Base-by-base conservation (phyloP, 2,329 filamentous ascomycete species). In the Colletotrichum aenigma region DNA sequence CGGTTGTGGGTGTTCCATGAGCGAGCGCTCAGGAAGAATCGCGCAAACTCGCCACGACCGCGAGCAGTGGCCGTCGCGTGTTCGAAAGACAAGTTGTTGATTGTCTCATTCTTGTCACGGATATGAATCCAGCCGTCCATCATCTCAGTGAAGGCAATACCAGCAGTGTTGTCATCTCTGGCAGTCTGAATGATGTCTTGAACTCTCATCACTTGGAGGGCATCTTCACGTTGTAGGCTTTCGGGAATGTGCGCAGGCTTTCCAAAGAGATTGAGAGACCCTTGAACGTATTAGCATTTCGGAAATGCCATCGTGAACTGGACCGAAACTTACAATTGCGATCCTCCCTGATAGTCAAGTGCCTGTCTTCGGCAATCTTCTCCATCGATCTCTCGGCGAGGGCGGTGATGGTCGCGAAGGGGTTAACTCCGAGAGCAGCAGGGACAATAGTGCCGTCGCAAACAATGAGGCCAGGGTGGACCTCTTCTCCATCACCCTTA, bases 381-480 rank as follows among this genome's bases (percentile, higher is more conserved):
- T 90, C 89, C 6, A 93, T 88, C 0, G 90, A 90, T 15, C 93
- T 86, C 82, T 94, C 93, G 0, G 93, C 92, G 26, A 94, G 87
- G 3, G 93, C 93, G 0, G 92, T 89, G 77, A 94, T 94, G 2
- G 93, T 94, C 1, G 93, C 93, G 67, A 93, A 89, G 0, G 93
- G 93, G 79, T 94, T 94, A 3, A 92, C 91, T 10, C 92, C 89
- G 3, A 94, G 85, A 0, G 92, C 89, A 5, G 89, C 88, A 0
- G 93, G 93, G 16, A 94, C 88, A 1, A 91, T 83, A 4, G 92
- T 87, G 13, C 85, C 92, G 79, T 94, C 93, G 1, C 89, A 90
- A 28, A 93, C 90, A 13, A 93, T 85, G 5, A 94, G 86, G 0
- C 92, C 92, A 0, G 85, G 62, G 79, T 94, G 85, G 0, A 88